Evolutionary conservation across 1,284 basidiomycete genomes (phyloP).

Genomic region (Rhodotorula sp.): DNA sequence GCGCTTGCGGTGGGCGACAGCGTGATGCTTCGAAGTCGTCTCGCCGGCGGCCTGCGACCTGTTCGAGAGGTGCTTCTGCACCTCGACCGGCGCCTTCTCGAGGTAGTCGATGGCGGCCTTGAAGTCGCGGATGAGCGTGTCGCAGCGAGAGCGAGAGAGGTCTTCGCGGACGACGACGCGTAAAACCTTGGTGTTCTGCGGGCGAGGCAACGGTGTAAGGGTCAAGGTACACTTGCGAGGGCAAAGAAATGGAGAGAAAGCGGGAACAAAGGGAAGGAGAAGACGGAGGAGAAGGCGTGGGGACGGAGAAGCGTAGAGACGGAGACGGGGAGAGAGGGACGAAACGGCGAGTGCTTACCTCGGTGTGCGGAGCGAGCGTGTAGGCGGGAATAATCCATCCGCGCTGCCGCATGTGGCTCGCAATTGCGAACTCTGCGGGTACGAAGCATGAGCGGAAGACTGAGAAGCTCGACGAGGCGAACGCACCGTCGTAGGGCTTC

Average conservation of each 20-base stretch:
- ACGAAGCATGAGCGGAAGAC: neutral
- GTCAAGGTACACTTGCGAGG: neutral
- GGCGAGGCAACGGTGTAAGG: neutral
- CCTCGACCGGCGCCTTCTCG: conserved; percentile 35
- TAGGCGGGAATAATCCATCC: conserved; percentile 46
- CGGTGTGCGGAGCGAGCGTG: conserved; percentile 43
- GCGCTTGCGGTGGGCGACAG: conserved; percentile 17
- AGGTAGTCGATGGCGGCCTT: conserved; percentile 30
- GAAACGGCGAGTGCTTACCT: conserved; percentile 7
- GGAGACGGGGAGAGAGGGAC: too few species aligned
- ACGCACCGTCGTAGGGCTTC: conserved; percentile 36
- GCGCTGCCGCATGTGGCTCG: conserved; percentile 35
- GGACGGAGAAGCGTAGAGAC: too few species aligned
- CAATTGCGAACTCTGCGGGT: conserved; percentile 42
- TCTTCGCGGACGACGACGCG: conserved; percentile 48
- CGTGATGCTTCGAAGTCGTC: conserved; percentile 18
- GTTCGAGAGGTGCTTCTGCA: conserved; percentile 17
- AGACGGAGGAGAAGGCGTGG: too few species aligned
- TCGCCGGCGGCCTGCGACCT: conserved; percentile 22
- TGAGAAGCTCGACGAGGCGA: too few species aligned
- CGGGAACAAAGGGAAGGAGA: too few species aligned
- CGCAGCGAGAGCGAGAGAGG: conserved; percentile 40
- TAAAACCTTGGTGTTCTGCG: conserved; percentile 42
- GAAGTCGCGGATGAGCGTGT: conserved; percentile 44
- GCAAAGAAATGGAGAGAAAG: neutral